These are phyloP conservation scores for Globisporangium abappressorium DNA, from an alignment of 352 stramenopile genomes.

Conservation along the genomic window DNA sequence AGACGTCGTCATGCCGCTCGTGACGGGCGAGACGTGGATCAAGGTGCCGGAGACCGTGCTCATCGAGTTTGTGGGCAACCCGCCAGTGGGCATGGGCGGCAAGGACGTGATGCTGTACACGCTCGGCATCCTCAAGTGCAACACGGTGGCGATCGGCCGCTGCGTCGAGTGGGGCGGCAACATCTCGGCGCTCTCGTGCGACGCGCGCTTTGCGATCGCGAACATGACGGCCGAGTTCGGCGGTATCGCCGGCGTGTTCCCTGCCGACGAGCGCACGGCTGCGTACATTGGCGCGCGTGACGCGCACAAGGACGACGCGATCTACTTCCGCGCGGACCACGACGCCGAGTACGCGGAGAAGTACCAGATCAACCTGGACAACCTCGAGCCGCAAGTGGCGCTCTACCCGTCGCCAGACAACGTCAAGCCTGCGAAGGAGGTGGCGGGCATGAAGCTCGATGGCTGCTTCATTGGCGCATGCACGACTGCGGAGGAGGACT, in stretches of 20 bases:
- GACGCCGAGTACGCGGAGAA: slow-evolving; percentile 71
- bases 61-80: slow-evolving; percentile 73
- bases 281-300: slow-evolving; percentile 75
- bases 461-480: slow-evolving; percentile 87
- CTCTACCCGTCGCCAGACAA: slow-evolving; percentile 83
- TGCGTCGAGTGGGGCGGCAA: slow-evolving; percentile 82
- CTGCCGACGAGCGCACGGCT: slow-evolving; percentile 67
- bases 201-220: slow-evolving; percentile 79
- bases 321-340: slow-evolving; percentile 80
- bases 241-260: slow-evolving; percentile 82
- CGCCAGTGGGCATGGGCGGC: slow-evolving; percentile 68
- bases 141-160: slow-evolving; percentile 77
- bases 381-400: slow-evolving; percentile 70
- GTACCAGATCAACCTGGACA: slow-evolving; percentile 71
- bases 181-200: slow-evolving; percentile 70
- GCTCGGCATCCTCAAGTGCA: slow-evolving; percentile 82
- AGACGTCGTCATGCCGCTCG: slow-evolving; percentile 82
- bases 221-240: slow-evolving; percentile 89
- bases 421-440: slow-evolving; percentile 64
- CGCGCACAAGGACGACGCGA: slow-evolving; percentile 71
- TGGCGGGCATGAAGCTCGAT: slow-evolving; percentile 71
- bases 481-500: slow-evolving; percentile 78
- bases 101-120: slow-evolving; percentile 89
- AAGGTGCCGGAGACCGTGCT: slow-evolving; percentile 87
- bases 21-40: slow-evolving; percentile 87